phyloP scores from a whole-genome alignment of 2,329 filamentous ascomycete genomes.

The Aspergillus latus region DNA sequence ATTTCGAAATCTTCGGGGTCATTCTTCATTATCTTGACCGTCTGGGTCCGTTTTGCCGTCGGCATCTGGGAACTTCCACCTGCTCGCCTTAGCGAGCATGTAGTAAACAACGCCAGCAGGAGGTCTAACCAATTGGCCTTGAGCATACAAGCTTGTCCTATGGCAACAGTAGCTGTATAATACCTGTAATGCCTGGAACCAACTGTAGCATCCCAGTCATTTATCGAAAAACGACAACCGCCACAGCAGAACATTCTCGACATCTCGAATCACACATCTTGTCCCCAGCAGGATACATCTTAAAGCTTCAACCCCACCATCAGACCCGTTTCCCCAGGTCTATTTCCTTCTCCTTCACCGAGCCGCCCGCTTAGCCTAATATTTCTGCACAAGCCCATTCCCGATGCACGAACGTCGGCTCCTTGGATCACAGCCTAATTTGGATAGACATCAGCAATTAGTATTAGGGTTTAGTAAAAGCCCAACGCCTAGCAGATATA shows the following conservation, averaged over 20 bases:
- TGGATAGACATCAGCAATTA: background rate
- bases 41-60: conserved; percentile 18
- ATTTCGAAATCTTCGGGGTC: conserved; percentile 24
- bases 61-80: conserved; percentile 19
- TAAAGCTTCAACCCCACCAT: background rate
- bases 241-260: conserved; percentile 40
- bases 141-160: conserved; percentile 39
- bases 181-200: background rate
- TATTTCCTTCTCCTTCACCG: background rate
- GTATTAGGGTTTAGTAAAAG: conserved; percentile 8
- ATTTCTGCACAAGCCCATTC: conserved; percentile 2
- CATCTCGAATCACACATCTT: conserved; percentile 1
- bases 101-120: conserved; percentile 39
- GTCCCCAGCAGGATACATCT: background rate
- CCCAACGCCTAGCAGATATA: conserved; percentile 14
- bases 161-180: conserved; percentile 23
- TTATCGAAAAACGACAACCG: conserved; percentile 33
- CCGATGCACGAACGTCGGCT: conserved; percentile 1
- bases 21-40: background rate
- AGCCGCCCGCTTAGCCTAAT: background rate
- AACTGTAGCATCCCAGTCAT: background rate
- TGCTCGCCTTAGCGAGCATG: conserved; percentile 35
- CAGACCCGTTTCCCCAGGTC: background rate
- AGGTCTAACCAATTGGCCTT: conserved; percentile 47
- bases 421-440: background rate